Conservation (phyloP, 2,329 filamentous ascomycete genomes). For the Botryotinia calthae region DNA sequence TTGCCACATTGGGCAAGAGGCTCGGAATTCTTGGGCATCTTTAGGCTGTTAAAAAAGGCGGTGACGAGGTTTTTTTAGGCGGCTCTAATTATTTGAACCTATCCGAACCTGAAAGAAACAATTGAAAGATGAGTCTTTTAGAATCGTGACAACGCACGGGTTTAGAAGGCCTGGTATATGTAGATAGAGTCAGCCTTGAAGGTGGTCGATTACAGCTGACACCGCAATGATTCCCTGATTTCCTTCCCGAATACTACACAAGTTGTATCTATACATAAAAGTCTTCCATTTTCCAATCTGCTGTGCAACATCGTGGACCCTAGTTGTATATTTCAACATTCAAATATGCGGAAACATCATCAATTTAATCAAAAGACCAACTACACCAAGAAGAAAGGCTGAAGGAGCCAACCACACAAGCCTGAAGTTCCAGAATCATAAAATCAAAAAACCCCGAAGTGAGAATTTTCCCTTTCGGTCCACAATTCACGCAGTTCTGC, state of each 20-base stretch:
- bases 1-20: slow-evolving; percentile 25
- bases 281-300: slow-evolving; percentile 15
- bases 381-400: slow-evolving; percentile 18
- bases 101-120: slow-evolving; percentile 5
- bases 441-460: neutral
- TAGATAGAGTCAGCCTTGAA: slow-evolving; percentile 19
- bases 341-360: slow-evolving; percentile 16
- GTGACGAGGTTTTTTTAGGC: slow-evolving; percentile 9
- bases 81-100: slow-evolving; percentile 10
- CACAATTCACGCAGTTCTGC: slow-evolving; percentile 14
- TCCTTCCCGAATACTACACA: slow-evolving; percentile 2
- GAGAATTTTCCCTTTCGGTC: slow-evolving; percentile 13
- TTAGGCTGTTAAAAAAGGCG: slow-evolving; percentile 21
- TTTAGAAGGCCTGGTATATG: slow-evolving; percentile 18
- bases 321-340: neutral
- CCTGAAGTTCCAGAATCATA: slow-evolving; percentile 9
- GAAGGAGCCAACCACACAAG: slow-evolving; percentile 7
- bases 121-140: slow-evolving; percentile 8
- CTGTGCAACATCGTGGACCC: slow-evolving; percentile 15
- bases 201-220: slow-evolving; percentile 17
- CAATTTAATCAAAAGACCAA: slow-evolving; percentile 19
- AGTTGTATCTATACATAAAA: neutral
- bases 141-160: slow-evolving; percentile 17
- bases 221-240: neutral
- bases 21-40: slow-evolving; percentile 23